Base-by-base conservation (phyloP, 495 filamentous ascomycete genomes). In the Penicillium verhagenii region DNA sequence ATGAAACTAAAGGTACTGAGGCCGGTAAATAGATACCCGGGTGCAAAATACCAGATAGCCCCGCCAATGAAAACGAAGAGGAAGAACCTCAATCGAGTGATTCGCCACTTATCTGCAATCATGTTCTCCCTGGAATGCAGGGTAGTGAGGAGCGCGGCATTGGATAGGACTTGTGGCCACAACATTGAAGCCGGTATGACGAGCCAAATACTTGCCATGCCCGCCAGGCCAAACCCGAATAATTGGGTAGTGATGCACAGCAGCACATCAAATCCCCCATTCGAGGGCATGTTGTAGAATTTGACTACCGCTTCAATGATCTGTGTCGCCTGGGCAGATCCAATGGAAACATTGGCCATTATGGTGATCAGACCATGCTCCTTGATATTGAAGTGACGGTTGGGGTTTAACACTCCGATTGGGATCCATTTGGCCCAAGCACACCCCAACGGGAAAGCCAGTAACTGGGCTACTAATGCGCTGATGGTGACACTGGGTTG, bases 1-100 rank as follows among this genome's bases (percentile, higher is more conserved):
- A 96, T 73, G 44, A 95, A 89, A 64, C 80, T 94, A 74, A 96
- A 96, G 54, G 92, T 91, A 70, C 90, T 94, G 57, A 96, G 79
- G 2, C 88, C 91, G 3, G 90, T 91, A 70, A 95, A 84, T 43
- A 96, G 72, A 14, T 96, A 83, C 1, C 92, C 92, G 1, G 92
- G 92, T 0, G 91, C 71, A 61, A 95, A 95, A 67, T 96, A 96
- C 92, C 96, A 78, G 35, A 57, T 55, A 35, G 87, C 86, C 3
- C 84, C 82, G 2, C 72, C 76, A 9, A 80, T 47, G 72, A 88
- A 92, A 29, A 91, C 80, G 26, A 81, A 35, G 49, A 91, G 79
- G 69, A 96, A 96, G 72, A 96, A 94, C 21, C 82, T 89, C 72
- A 88, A 89, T 20, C 90, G 79, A 39, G 85, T 86, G 43, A 96